phyloP scores from a whole-genome alignment of 139 green algal species.

The Closterium sp. region DNA sequence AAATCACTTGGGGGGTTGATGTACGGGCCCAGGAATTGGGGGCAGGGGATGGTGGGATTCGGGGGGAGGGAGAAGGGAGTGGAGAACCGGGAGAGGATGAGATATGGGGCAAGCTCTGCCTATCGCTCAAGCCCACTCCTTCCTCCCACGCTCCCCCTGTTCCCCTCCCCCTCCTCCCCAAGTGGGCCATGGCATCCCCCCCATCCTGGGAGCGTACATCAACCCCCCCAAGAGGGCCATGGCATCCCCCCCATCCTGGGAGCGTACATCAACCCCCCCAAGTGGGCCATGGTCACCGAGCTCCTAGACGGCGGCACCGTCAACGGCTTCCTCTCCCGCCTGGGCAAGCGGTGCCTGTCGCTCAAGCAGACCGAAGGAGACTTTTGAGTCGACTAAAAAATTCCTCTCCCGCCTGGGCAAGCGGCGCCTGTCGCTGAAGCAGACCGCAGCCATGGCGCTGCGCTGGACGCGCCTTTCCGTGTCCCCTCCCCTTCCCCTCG shows the following conservation, averaged over 20 bases:
- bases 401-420: too few relatives aligned
- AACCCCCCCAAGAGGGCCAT: background rate
- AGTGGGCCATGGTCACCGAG: conserved; percentile 41
- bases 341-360: background rate
- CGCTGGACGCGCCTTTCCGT: too few relatives aligned
- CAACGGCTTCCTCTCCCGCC: conserved; percentile 15
- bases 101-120: too few relatives aligned
- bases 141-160: background rate
- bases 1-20: too few relatives aligned
- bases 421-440: too few relatives aligned
- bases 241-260: conserved; percentile 20
- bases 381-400: too few relatives aligned
- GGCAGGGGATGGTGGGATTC: too few relatives aligned
- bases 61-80: too few relatives aligned
- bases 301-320: conserved; percentile 18
- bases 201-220: conserved; percentile 37
- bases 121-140: too few relatives aligned
- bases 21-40: too few relatives aligned
- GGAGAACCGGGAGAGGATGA: too few relatives aligned
- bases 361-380: background rate
- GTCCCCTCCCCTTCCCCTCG: background rate
- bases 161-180: background rate
- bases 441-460: too few relatives aligned
- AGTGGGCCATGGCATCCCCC: background rate
- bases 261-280: conserved; percentile 19